Base-by-base conservation (phyloP, 2,329 filamentous ascomycete genomes). In the Beauveria asiatica region DNA sequence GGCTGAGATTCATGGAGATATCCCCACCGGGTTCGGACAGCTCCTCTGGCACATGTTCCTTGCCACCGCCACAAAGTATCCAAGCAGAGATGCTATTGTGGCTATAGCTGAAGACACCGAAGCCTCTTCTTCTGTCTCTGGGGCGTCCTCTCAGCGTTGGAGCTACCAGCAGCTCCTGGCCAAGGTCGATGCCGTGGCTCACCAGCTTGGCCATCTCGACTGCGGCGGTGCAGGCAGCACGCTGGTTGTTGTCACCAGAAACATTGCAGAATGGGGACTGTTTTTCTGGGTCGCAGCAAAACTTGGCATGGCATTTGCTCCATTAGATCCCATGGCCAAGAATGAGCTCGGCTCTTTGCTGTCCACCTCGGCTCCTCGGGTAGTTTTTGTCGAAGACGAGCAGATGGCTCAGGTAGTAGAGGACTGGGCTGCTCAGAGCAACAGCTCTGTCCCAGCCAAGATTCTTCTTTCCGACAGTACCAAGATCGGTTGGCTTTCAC, bases 181-280 rank as follows among this genome's bases (percentile, higher is more conserved):
- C 21, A 68, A 61, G 44, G 62, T 68, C 48, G 66, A 70, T 57
- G 33, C 37, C 5, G 39, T 50, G 4, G 52, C 59, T 11, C 53
- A 57, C 27, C 37, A 37, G 27, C 59, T 61, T 45, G 23, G 45
- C n/a, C 60, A 59, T 23, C 54, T 61, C 41, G 39, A 16, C 17
- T 66, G 42, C 68, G 71, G 5, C 68, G 68, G 64, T 23, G 63
- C 64, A 5, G 68, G 70, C 5, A 72, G 68, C 66, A 66, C 65
- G 13, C 63, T 76, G 6, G 69, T 66, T 23, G 69, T 67, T 1
- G 60, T 74, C 8, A 64, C 75, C 50, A 65, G 70, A 55, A 76
- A 75, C 61, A 72, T 71, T 51, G 72, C 70, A 5, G 73, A 76
- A 69, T 76, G 73, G 72, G 70, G 63, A 0, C 64, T 76, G 33